Base-by-base conservation (phyloP, 805 yeast genomes). In the Spathaspora sp. region DNA sequence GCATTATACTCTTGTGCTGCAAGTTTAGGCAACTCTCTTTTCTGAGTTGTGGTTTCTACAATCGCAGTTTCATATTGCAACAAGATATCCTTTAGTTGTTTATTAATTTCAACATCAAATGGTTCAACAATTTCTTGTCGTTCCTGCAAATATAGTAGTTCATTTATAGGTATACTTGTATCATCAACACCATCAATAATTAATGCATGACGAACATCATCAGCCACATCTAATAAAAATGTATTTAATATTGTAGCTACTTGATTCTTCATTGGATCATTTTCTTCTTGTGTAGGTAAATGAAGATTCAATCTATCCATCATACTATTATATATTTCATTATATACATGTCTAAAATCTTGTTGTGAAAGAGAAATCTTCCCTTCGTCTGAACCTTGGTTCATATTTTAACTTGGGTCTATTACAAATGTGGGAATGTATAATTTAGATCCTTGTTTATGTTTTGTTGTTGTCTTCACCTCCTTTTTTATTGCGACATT, bases 91-190 rank as follows among this genome's bases (percentile, higher is more conserved):
- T 93, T 71, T 28, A 88, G 76, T 50, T 73, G 64, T 52, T 80
- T 83, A 63, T 86, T 85, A 52, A 87, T 65, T 17, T 77, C 83
- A 40, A 78, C 67, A 60, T 89, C 93, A 64, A 86, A 87, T 0
- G 92, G 90, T 62, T 86, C 94, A 8, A 82, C 76, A 52, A 77
- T 77, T 51, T 70, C 75, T 16, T 35, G 40, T 40, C 44, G 57
- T 5, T 72, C 66, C 35, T 60, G 57, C 39, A 69, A 54, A 19
- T 68, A 55, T 8, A 73, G 53, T 56, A 73, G 61, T 43, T 75
- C 76, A 28, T 60, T 61, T 8, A 53, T 48, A 6, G 49, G 32
- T 11, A 23, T 5, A n/a, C 19, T 42, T 2, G 32, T 9, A 2
- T 44, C 23, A 23, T 45, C 53, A n/a, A 38, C 19, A 5, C 88